These are phyloP conservation scores for Pycnococcus provasolii DNA, from an alignment of 139 green algal genomes.

Conservation along the genomic window DNA sequence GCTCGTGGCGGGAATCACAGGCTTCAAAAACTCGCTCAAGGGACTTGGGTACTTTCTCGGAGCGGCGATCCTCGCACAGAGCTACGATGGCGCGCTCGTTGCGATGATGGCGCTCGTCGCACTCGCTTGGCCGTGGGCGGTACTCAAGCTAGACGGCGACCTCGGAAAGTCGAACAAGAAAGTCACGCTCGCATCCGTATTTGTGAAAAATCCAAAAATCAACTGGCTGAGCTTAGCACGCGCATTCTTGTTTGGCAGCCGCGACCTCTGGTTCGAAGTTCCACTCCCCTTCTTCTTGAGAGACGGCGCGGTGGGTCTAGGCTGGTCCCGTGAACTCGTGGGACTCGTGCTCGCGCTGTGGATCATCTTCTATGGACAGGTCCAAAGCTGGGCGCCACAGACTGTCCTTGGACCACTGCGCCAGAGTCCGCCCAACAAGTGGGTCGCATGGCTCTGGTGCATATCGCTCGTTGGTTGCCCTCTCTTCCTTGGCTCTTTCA, in stretches of 20 bases:
- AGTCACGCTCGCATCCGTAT: conserved; percentile 44
- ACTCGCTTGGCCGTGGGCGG: conserved; percentile 59
- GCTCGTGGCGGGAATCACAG: conserved; percentile 70
- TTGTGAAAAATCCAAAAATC: conserved; percentile 61
- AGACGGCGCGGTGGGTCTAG: conserved; percentile 41
- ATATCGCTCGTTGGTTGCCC: conserved; percentile 41
- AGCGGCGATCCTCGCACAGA: conserved; percentile 46
- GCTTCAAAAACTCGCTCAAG: conserved; percentile 73
- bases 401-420: conserved; percentile 53
- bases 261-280: conserved; percentile 81
- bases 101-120: conserved; percentile 52
- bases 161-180: conserved; percentile 60
- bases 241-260: conserved; percentile 36
- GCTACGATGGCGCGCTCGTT: conserved; percentile 56
- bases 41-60: conserved; percentile 76
- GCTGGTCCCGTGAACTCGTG: conserved; percentile 47
- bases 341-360: conserved; percentile 39
- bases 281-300: conserved; percentile 78
- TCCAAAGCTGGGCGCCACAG: conserved; percentile 66
- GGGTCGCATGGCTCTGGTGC: conserved; percentile 52
- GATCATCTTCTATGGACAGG: conserved; percentile 57
- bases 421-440: conserved; percentile 67
- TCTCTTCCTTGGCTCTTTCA: conserved; percentile 42
- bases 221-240: conserved; percentile 48
- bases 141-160: conserved; percentile 39